phyloP scores from a whole-genome alignment of 2,329 filamentous ascomycete species.

The Aspergillus sp. region DNA sequence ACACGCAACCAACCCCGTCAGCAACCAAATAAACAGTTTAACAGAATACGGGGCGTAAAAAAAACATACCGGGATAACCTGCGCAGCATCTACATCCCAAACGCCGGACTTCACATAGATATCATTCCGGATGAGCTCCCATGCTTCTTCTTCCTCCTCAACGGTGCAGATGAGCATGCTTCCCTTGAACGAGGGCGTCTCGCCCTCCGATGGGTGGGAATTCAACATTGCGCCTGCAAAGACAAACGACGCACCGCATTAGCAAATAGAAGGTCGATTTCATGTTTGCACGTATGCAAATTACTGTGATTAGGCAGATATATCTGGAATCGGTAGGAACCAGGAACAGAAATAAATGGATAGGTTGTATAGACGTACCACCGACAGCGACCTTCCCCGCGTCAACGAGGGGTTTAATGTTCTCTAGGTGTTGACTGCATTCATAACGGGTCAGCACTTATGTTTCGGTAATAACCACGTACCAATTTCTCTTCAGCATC shows the following conservation, averaged over 20 bases:
- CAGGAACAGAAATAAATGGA: background rate
- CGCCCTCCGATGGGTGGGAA: conserved; percentile 62
- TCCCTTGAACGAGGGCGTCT: conserved; percentile 67
- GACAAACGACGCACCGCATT: background rate
- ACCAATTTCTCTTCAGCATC: too few species aligned
- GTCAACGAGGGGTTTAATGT: conserved; percentile 54
- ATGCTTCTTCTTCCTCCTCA: conserved; percentile 67
- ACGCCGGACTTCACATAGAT: conserved; percentile 71
- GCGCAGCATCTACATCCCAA: conserved; percentile 73
- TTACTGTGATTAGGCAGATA: background rate
- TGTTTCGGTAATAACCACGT: too few species aligned
- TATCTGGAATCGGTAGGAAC: background rate
- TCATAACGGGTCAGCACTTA: too few species aligned
- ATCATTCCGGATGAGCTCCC: conserved; percentile 67
- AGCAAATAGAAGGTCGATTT: background rate
- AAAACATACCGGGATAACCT: conserved; percentile 42
- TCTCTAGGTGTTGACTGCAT: conserved; percentile 55
- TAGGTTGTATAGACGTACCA: conserved; percentile 46
- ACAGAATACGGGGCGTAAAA: background rate
- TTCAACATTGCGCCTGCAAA: conserved; percentile 64
- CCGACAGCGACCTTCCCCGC: conserved; percentile 64
- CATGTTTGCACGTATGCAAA: background rate
- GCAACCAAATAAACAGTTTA: background rate
- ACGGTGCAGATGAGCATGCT: conserved; percentile 69
- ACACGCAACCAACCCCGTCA: conserved; percentile 6